Conservation (phyloP, 1,139 yeast species). For the Yamadazyma kanchanaburiensis region DNA sequence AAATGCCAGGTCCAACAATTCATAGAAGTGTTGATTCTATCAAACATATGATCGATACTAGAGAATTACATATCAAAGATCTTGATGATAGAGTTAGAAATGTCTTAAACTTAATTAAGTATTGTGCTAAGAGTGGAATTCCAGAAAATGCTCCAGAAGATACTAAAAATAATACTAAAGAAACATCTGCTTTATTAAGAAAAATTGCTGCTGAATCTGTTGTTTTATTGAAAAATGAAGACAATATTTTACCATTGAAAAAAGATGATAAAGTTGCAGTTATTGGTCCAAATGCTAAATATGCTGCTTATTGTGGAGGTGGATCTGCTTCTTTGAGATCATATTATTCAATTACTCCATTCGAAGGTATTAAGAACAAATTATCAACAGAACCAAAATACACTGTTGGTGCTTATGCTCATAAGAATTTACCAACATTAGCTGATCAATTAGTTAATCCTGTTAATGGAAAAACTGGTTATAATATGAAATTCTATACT, state of each 20-base stretch:
- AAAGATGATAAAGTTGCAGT: slow-evolving; percentile 21
- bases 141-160: slow-evolving; percentile 31
- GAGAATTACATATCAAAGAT: slow-evolving; percentile 26
- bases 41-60: slow-evolving; percentile 25
- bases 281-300: slow-evolving; percentile 33
- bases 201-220: slow-evolving; percentile 48
- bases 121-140: slow-evolving; percentile 30
- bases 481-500: slow-evolving; percentile 31
- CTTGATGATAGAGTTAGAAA: slow-evolving; percentile 44
- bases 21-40: slow-evolving; percentile 38
- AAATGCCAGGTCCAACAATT: slow-evolving; percentile 61
- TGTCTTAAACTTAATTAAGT: slow-evolving; percentile 45
- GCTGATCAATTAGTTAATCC: slow-evolving; percentile 18
- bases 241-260: slow-evolving; percentile 36
- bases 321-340: slow-evolving; percentile 34
- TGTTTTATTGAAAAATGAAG: slow-evolving; percentile 53
- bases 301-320: slow-evolving; percentile 27
- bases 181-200: slow-evolving; percentile 41
- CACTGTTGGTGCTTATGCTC: slow-evolving; percentile 18
- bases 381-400: slow-evolving; percentile 15
- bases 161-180: slow-evolving; percentile 32
- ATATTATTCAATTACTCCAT: slow-evolving; percentile 29
- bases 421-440: slow-evolving; percentile 25
- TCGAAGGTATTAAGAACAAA: slow-evolving; percentile 22
- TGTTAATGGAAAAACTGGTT: slow-evolving; percentile 38